A percentile compares a stretch with the other conserved stretches of the same genome.
Conservation (phyloP, 2,329 filamentous ascomycete genomes). For the Didymellaceae sp. region DNA sequence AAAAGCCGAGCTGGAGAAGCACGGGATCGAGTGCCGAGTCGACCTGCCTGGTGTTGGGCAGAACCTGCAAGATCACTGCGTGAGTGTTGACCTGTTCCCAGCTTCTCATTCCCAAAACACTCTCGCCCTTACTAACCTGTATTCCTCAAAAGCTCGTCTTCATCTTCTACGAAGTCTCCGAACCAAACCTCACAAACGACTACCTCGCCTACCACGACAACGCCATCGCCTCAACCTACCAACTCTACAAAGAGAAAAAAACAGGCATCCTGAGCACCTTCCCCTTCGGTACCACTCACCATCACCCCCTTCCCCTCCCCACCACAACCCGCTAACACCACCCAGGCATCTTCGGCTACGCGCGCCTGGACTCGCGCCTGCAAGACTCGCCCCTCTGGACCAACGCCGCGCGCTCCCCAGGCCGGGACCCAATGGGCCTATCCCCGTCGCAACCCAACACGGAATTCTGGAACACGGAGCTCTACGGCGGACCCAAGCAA, state of each 20-base stretch:
- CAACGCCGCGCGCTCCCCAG: constrained; percentile 51
- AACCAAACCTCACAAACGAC: constrained; percentile 64
- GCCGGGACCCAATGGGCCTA: constrained; percentile 68
- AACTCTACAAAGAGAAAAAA: constrained; percentile 65
- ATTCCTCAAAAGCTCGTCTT: constrained; percentile 57
- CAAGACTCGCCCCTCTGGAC: constrained; percentile 62
- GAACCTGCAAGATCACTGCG: constrained; percentile 69
- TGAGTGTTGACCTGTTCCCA: constrained; percentile 47
- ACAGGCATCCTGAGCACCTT: constrained; percentile 65
- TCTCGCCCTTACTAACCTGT: too few relatives aligned
- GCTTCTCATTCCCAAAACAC: neutral
- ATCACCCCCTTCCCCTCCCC: neutral
- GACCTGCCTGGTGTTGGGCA: constrained; percentile 68
- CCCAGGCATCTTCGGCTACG: constrained; percentile 61
- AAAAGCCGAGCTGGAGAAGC: constrained; percentile 56
- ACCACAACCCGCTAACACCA: neutral
- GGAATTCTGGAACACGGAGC: constrained; percentile 69
- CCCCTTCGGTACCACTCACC: constrained; percentile 57
- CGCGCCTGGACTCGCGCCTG: constrained; percentile 67
- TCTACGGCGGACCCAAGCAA: constrained; percentile 66
- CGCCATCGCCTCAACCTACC: constrained; percentile 57
- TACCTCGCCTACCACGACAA: constrained; percentile 63
- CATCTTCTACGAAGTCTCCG: constrained; percentile 65
- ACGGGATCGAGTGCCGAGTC: constrained; percentile 60
- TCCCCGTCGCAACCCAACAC: constrained; percentile 63